Evolutionary conservation across 805 yeast species (phyloP), one percentile per base, ranked within the genome.

Genomic region (Pichia thaimueangensis): DNA sequence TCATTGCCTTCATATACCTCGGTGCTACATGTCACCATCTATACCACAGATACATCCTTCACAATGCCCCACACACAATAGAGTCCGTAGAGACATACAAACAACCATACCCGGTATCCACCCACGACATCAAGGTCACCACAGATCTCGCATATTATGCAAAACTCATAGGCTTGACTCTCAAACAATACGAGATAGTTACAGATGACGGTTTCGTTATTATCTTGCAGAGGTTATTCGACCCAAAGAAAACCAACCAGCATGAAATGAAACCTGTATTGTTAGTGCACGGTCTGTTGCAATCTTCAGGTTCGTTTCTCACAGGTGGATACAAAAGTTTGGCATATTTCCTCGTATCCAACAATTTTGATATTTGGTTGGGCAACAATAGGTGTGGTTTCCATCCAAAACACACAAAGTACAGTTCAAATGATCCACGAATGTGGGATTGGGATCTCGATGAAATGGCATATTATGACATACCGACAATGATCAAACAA

Each of bases 381-480:
- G 96, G 96, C 1, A 86, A 88, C 56, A 89, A 88, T 56, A 65
- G 98, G 48, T 82, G 96, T 50, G 95, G 96, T 6, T 84, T 89
- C 57, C 68, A 74, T 30, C 85, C 95, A 0, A 65, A 70, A 39
- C 95, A 89, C 64, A 60, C 68, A 45, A 60, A 60, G 43, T 70
- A 67, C 47, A 64, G 68, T 29, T 47, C 64, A 5, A 51, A 54
- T 43, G 72, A 74, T 51, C 68, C 69, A 1, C 54, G 67, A 39
- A 84, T 83, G 78, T 91, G 98, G 98, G 80, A 84, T 51, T 91
- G 98, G 98, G 91, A 86, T 55, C 72, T 93, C 39, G 63, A 71
- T n/a, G 91, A 86, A 35, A 77, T 93, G 80, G 91, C 89, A 0
- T 69, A 70, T 44, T 76, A 68, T 54, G 98, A 91, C 59, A 61